These are phyloP conservation scores for Pseudogymnoascus sp. DNA, from an alignment of 2,329 filamentous ascomycete species.

Conservation along the genomic window DNA sequence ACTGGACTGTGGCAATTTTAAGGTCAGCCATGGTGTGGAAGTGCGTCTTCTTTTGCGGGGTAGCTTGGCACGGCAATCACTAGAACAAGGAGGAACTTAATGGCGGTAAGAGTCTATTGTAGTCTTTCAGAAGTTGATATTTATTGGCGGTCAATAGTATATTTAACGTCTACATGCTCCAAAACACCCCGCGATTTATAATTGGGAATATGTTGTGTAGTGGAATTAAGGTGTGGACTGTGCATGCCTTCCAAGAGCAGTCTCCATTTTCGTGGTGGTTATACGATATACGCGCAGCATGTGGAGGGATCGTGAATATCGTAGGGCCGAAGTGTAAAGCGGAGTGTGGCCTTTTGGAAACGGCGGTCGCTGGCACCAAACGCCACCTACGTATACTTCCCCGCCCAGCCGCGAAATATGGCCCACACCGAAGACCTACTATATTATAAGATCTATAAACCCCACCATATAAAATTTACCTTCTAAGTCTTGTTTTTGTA, in stretches of 20 bases:
- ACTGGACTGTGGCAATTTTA: constrained; percentile 2
- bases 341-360: neutral
- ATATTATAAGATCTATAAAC: neutral
- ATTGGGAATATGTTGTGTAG: neutral
- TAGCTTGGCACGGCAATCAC: constrained; percentile 13
- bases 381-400: neutral
- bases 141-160: neutral
- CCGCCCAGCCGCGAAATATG: neutral
- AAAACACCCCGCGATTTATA: neutral
- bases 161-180: neutral
- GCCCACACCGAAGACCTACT: neutral
- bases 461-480: neutral
- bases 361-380: neutral
- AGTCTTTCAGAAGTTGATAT: neutral
- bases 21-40: neutral
- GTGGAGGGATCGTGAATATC: neutral
- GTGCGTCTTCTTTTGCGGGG: constrained; percentile 13
- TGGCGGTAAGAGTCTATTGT: neutral
- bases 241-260: neutral
- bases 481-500: neutral
- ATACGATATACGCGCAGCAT: neutral
- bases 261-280: neutral
- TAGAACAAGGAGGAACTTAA: neutral
- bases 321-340: neutral
- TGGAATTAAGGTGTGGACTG: constrained; percentile 3